Conservation (phyloP, 2,329 filamentous ascomycete species). For the Curvularia sp. region DNA sequence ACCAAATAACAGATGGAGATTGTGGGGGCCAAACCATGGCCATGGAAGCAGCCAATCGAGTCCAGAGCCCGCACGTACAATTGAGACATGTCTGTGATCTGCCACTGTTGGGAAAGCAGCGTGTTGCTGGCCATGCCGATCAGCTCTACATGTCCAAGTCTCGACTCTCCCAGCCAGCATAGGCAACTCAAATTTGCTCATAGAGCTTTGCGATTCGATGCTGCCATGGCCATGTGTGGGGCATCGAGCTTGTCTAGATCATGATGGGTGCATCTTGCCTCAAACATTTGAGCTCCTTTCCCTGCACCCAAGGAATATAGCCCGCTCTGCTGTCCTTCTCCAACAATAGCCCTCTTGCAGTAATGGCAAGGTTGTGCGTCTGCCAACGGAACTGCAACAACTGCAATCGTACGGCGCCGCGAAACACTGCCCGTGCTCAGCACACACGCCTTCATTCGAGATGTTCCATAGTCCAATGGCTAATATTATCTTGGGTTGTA, state of each 20-base stretch:
- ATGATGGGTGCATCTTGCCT: constrained; percentile 9
- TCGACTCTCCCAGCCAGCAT: background rate
- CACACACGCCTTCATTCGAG: constrained; percentile 13
- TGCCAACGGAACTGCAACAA: constrained; percentile 1
- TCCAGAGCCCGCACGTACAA: background rate
- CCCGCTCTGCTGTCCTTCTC: constrained; percentile 12
- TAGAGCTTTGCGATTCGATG: constrained; percentile 9
- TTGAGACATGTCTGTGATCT: constrained; percentile 5
- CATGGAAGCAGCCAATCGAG: constrained; percentile 1
- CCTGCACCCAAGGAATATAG: constrained; percentile 11
- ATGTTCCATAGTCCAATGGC: constrained; percentile 17
- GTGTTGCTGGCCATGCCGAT: constrained; percentile 1
- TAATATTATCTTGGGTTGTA: constrained; percentile 8
- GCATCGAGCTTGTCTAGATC: constrained; percentile 15
- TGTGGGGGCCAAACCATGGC: constrained; percentile 8
- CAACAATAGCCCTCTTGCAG: constrained; percentile 1
- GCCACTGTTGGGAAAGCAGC: background rate
- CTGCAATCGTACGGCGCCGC: constrained; percentile 10
- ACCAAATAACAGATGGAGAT: constrained; percentile 11
- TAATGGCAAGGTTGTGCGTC: constrained; percentile 7
- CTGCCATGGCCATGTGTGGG: constrained; percentile 8
- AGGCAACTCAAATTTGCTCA: constrained; percentile 1
- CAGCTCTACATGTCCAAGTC: constrained; percentile 3
- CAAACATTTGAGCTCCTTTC: constrained; percentile 18
- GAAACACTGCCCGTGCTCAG: constrained; percentile 11